Percentiles rank a stretch among this genome's conserved stretches.
phyloP scores from a whole-genome alignment of 2,329 filamentous ascomycete species.

The Diaporthe australafricana region DNA sequence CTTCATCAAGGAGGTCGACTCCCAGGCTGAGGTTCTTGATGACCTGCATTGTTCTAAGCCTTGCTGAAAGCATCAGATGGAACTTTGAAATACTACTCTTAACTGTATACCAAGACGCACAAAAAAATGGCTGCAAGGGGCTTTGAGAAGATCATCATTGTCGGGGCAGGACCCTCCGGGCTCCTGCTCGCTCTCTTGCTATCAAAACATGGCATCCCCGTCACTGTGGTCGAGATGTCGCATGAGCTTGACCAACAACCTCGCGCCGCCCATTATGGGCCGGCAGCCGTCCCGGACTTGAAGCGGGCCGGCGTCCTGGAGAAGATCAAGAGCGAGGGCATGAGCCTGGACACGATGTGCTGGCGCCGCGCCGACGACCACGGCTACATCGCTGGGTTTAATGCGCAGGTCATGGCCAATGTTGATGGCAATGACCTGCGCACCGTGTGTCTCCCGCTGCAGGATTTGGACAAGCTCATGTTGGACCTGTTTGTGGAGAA shows the following conservation, averaged over 20 bases:
- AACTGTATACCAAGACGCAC: no score
- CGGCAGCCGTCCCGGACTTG: conserved; percentile 68
- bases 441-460: conserved; percentile 54
- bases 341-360: conserved; percentile 52
- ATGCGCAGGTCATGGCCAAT: conserved; percentile 48
- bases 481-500: conserved; percentile 52
- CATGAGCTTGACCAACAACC: conserved; percentile 68
- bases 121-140: conserved; percentile 32
- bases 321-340: conserved; percentile 51
- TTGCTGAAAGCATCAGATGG: no score
- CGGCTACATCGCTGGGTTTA: conserved; percentile 50
- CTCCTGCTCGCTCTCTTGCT: conserved; percentile 64
- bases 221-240: conserved; percentile 67
- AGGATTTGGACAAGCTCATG: conserved; percentile 57
- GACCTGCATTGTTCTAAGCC: neutral
- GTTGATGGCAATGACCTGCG: conserved; percentile 54
- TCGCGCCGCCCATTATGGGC: conserved; percentile 71
- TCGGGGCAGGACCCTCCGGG: conserved; percentile 63
- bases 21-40: neutral
- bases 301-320: conserved; percentile 68
- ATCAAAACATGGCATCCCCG: conserved; percentile 61
- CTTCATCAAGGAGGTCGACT: neutral
- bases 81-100: neutral
- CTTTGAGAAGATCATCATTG: conserved; percentile 50
- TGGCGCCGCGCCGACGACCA: conserved; percentile 54